Evolutionary conservation across 2,329 filamentous ascomycete species (phyloP), one percentile per base, ranked within the genome.

Genomic region (Cladophialophora bantiana): DNA sequence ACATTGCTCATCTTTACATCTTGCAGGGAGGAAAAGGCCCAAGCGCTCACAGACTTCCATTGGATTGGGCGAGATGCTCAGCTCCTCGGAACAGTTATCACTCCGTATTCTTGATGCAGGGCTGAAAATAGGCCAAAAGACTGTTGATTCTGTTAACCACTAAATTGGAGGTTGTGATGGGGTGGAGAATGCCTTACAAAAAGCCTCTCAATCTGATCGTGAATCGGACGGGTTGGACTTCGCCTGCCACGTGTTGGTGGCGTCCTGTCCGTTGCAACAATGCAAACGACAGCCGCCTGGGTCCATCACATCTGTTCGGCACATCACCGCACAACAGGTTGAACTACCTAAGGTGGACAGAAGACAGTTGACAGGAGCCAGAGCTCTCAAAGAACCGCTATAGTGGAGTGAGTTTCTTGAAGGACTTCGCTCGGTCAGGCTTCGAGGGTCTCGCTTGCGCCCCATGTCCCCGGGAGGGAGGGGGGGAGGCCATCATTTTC

Each of bases 171-270:
- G 40, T 42, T 18, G 40, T 42, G 45, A 50, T 26, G 45, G 20
- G 35, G 59, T 54, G 59, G 45, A 18, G 18, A 50, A 50, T 50
- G 10, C 12, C 34, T 31, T 36, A 15, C 18, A 10, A 13, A 50
- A 34, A 15, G n/a, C 31, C 40, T 15, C 32, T 18, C 26, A 50
- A 31, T 31, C 45, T n/a, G 60, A 60, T 64, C 52, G 56, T 35
- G 60, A 64, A 59, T 34, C 40, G 59, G 31, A 40, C 62, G 55
- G 55, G 36, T 60, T 35, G 52, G 48, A 62, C 58, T 32, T 62
- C 36, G 34, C 35, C 55, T n/a, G 65, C 68, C 68, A 69, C 68
- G 68, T 69, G 65, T 57, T 63, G 38, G 65, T 65, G 68, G 68
- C 65, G 67, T 68, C 53, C 59, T 56, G 36, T 35, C 45, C 58